Percentiles rank a stretch among this genome's conserved stretches.
phyloP scores from a whole-genome alignment of 805 yeast species.

The Sungouiozyma ichnusensis region DNA sequence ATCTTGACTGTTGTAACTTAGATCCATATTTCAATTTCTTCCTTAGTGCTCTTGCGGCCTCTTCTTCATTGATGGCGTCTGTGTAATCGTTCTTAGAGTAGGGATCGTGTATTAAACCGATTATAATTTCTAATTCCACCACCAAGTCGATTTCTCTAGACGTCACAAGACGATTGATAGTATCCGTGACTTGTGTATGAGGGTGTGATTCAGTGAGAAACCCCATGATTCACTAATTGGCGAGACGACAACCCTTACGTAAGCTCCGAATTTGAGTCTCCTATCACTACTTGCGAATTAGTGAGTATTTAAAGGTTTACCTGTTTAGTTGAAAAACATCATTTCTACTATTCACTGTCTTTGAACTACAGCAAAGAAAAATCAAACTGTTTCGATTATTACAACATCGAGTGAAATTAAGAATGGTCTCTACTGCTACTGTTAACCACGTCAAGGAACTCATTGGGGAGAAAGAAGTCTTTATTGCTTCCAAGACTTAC shows the following conservation, averaged over 20 bases:
- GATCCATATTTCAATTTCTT: constrained; percentile 84
- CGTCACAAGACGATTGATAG: constrained; percentile 41
- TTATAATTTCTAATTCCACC: constrained; percentile 27
- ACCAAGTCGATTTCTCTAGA: constrained; percentile 26
- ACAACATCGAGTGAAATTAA: constrained; percentile 4
- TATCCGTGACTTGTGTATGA: constrained; percentile 61
- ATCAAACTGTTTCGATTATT: neutral
- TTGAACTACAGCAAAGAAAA: no score
- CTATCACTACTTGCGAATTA: neutral
- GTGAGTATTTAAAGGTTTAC: neutral
- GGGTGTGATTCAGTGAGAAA: constrained; percentile 44
- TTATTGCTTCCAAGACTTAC: constrained; percentile 73
- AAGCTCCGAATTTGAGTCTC: neutral
- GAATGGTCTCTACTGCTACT: constrained; percentile 51
- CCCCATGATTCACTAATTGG: constrained; percentile 34
- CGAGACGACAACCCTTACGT: neutral
- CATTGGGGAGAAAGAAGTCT: constrained; percentile 55
- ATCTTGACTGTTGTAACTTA: constrained; percentile 50
- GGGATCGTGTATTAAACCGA: constrained; percentile 31
- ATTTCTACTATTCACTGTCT: no score
- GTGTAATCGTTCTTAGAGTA: constrained; percentile 18
- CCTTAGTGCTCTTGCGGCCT: constrained; percentile 85
- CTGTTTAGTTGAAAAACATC: no score
- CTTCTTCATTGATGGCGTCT: constrained; percentile 35
- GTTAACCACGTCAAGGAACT: constrained; percentile 48